Conservation (phyloP, 192 early-diverging fungal genomes). For the Backusella parvicylindrica region DNA sequence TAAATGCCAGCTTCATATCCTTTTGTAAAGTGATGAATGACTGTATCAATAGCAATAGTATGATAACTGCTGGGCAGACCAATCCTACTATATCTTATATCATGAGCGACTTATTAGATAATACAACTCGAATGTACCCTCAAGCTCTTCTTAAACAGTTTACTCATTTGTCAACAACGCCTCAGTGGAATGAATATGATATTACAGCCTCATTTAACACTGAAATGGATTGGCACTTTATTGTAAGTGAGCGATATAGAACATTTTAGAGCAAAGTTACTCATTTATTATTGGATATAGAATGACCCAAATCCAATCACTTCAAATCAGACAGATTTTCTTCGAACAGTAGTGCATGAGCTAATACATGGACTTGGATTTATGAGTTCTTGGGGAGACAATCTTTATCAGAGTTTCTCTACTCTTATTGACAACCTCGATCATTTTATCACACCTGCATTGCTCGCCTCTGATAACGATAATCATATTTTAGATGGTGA, state of each 20-base stretch:
- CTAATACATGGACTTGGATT: conserved; percentile 46
- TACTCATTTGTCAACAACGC: conserved; percentile 1
- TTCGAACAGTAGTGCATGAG: conserved; percentile 38
- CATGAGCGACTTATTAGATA: conserved; percentile 29
- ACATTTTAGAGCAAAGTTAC: neutral
- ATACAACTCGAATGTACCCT: conserved; percentile 35
- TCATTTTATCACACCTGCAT: conserved; percentile 23
- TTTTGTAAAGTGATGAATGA: conserved; percentile 27
- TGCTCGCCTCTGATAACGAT: conserved; percentile 10
- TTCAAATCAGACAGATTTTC: conserved; percentile 34
- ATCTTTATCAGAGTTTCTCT: conserved; percentile 20
- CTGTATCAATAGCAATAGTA: conserved; percentile 7
- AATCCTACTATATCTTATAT: conserved; percentile 30
- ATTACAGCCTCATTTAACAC: conserved; percentile 38
- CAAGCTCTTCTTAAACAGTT: conserved; percentile 42
- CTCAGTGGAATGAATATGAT: conserved; percentile 25
- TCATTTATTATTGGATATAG: conserved; percentile 6
- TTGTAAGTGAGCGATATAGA: conserved; percentile 1
- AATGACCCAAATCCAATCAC: conserved; percentile 12
- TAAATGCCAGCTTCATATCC: conserved; percentile 33
- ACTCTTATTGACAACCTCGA: conserved; percentile 7
- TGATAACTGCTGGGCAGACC: conserved; percentile 24
- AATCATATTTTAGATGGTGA: neutral
- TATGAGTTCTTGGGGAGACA: conserved; percentile 27
- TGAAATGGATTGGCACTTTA: conserved; percentile 32